Evolutionary conservation across 176 grass and related monocot genomes (phyloP).

Genomic region (Bolboschoenus planiculmis): DNA sequence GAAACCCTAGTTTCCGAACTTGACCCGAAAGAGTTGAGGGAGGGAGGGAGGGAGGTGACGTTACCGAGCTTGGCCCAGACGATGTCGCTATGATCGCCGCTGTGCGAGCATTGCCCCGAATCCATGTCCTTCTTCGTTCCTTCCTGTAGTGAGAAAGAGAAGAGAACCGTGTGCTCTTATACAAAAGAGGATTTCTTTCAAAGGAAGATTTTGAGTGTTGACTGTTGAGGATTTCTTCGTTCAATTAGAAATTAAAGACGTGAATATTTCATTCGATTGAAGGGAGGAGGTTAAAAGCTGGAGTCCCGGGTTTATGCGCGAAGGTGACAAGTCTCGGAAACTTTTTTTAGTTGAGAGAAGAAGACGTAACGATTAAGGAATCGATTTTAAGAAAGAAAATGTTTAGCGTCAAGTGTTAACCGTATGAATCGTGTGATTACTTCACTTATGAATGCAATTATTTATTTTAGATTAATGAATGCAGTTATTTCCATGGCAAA

Average conservation of each 20-base stretch:
- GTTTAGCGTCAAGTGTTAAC: too few species aligned
- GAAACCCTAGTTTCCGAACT: slow-evolving; percentile 24
- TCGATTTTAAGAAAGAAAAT: too few species aligned
- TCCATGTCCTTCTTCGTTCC: slow-evolving; percentile 44
- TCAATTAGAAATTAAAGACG: neutral
- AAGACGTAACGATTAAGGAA: neutral
- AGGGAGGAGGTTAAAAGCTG: neutral
- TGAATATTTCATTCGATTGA: neutral
- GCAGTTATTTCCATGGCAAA: too few species aligned
- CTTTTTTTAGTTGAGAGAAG: neutral
- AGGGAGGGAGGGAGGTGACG: neutral
- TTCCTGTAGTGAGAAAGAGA: neutral
- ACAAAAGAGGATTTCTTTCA: too few species aligned
- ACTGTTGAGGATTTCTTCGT: neutral
- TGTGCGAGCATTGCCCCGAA: slow-evolving; percentile 59
- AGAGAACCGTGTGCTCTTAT: too few species aligned
- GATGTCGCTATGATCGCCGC: slow-evolving; percentile 11
- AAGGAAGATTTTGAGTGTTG: slow-evolving; percentile 15
- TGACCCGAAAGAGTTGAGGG: neutral
- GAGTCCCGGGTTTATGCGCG: neutral
- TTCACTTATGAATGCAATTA: too few species aligned
- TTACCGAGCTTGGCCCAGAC: slow-evolving; percentile 85
- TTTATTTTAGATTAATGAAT: too few species aligned
- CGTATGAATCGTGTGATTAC: too few species aligned
- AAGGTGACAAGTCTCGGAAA: too few species aligned